phyloP scores from a whole-genome alignment of 371 early-diverging fungal genomes.

The Smittium culicis region DNA sequence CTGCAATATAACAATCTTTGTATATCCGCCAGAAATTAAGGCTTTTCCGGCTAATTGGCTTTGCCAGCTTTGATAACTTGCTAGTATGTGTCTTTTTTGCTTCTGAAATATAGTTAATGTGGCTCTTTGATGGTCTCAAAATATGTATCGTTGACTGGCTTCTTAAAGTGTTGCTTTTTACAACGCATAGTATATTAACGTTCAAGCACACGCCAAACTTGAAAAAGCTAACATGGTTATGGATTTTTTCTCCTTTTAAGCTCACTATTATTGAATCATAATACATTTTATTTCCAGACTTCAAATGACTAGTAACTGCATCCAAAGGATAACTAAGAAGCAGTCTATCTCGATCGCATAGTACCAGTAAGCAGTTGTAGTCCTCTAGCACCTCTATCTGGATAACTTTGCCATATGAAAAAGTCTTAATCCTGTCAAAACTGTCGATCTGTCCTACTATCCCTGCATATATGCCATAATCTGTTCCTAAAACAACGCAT shows the following conservation, averaged over 20 bases:
- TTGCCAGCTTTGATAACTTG: conserved; percentile 12
- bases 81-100: not conserved
- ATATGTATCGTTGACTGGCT: conserved; percentile 31
- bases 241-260: conserved; percentile 46
- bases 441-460: conserved; percentile 25
- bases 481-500: conserved; percentile 67
- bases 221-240: conserved; percentile 66
- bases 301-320: conserved; percentile 31
- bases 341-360: conserved; percentile 64
- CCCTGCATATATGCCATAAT: conserved; percentile 59
- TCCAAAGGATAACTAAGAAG: conserved; percentile 63
- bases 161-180: conserved; percentile 29
- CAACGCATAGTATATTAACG: conserved; percentile 45
- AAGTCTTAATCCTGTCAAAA: conserved; percentile 34
- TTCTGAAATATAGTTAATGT: not conserved
- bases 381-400: conserved; percentile 73
- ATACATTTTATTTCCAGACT: not conserved
- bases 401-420: conserved; percentile 64
- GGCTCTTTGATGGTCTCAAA: conserved; percentile 19
- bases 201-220: conserved; percentile 60
- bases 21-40: conserved; percentile 28
- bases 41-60: conserved; percentile 11
- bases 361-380: conserved; percentile 53
- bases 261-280: not conserved
- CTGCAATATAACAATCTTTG: conserved; percentile 79